Evolutionary conservation across 441 rosid species (phyloP), one percentile per base, ranked within the genome.

Genomic region (Croton setiger): DNA sequence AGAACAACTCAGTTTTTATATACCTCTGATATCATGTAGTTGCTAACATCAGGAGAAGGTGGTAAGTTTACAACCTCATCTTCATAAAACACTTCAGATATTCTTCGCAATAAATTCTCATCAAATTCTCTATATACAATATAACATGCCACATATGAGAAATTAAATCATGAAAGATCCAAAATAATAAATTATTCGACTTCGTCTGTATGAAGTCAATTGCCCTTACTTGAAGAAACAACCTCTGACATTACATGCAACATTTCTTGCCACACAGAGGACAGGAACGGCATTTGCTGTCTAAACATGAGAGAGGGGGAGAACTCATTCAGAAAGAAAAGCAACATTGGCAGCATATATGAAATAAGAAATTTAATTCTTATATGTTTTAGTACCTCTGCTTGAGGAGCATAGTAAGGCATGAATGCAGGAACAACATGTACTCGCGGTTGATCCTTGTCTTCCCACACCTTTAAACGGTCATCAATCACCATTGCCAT

Each of bases 401-500:
- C 97, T 73, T 86, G 99, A 71, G 99, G 99, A 81, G 99, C 96
- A 78, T 86, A 90, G 81, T 95, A 95, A 1, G 99, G 99, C 67
- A 85, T 76, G 77, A 90, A 95, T 39, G 97, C 80, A 63, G 97
- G 94, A 72, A 95, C 99, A 27, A 87, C 97, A 82, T 95, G 99
- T 75, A 95, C 99, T 68, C 96, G 87, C n/a, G 95, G 89, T 78
- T 95, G 99, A 85, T 95, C 99, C 88, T 84, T 89, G 69, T 95
- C 99, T 81, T 95, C 99, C 99, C 98, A 95, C 65, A 95, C 99
- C 85, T 90, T 95, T 65, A 81, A 76, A 55, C 99, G 96, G 75
- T 95, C 99, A 87, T 95, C 99, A 78, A 95, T 89, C 73, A 95
- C 95, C 97, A 95, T 89, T 59, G 99, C 99, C 99, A 95, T 89